phyloP scores from a whole-genome alignment of 352 stramenopile genomes.

The Lagenidium giganteum region DNA sequence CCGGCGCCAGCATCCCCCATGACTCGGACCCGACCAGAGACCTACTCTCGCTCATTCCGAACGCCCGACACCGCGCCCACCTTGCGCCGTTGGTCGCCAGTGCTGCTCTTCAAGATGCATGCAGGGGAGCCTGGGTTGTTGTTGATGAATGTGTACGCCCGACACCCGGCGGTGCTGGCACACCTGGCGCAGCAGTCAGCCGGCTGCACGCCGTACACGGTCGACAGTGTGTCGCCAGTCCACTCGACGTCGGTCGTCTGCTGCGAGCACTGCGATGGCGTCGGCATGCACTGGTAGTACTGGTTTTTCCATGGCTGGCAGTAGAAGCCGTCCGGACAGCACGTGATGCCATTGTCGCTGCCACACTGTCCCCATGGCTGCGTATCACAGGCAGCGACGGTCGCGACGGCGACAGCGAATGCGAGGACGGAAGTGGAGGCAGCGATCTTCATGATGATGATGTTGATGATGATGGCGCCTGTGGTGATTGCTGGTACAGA shows the following conservation, averaged over 20 bases:
- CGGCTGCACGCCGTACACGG: constrained; percentile 7
- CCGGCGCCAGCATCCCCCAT: too few species aligned
- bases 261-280: constrained; percentile 15
- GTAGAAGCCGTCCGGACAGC: constrained; percentile 18
- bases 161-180: constrained; percentile 14
- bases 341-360: constrained; percentile 8
- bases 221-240: constrained; percentile 11
- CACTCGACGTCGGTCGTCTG: constrained; percentile 20
- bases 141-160: constrained; percentile 31
- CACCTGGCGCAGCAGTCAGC: constrained; percentile 22
- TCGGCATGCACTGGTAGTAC: constrained; percentile 19
- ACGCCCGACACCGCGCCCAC: too few species aligned
- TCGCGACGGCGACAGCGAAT: too few species aligned
- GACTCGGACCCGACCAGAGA: too few species aligned
- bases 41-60: too few species aligned
- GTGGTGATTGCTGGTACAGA: too few species aligned
- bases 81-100: too few species aligned
- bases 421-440: too few species aligned
- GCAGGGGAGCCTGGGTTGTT: constrained; percentile 6
- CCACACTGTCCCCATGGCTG: constrained; percentile 8
- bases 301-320: constrained; percentile 20
- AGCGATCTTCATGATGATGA: too few species aligned
- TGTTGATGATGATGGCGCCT: too few species aligned
- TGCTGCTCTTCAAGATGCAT: constrained; percentile 31
- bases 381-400: too few species aligned